phyloP scores from a whole-genome alignment of 2,329 filamentous ascomycete genomes.

The Cercospora beticola region DNA sequence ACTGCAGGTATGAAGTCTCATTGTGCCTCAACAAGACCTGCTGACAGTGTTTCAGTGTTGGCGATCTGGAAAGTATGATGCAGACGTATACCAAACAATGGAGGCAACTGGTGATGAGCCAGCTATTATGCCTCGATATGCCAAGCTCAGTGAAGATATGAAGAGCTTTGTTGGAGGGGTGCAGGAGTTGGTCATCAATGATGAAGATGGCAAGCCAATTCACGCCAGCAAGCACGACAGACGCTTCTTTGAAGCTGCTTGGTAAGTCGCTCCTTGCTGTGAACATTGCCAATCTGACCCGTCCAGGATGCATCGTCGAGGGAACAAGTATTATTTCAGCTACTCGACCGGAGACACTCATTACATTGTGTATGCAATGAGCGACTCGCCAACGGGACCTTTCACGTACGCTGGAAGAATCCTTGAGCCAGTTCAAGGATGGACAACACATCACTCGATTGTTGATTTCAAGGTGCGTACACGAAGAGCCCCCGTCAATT shows the following conservation, averaged over 20 bases:
- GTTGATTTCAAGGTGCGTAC: slow-evolving; percentile 60
- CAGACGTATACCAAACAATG: slow-evolving; percentile 29
- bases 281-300: slow-evolving; percentile 31
- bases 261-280: slow-evolving; percentile 52
- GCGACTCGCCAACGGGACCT: slow-evolving; percentile 64
- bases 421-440: slow-evolving; percentile 72
- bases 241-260: slow-evolving; percentile 78
- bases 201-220: slow-evolving; percentile 58
- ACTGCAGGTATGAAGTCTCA: slow-evolving; percentile 41
- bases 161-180: slow-evolving; percentile 57
- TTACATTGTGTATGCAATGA: slow-evolving; percentile 68
- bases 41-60: slow-evolving; percentile 60
- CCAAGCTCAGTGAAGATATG: slow-evolving; percentile 65
- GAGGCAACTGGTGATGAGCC: slow-evolving; percentile 53
- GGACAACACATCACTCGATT: slow-evolving; percentile 80
- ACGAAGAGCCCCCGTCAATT: no score
- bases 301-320: slow-evolving; percentile 63
- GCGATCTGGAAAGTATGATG: slow-evolving; percentile 60
- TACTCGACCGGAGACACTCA: slow-evolving; percentile 62
- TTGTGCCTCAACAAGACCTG: background rate
- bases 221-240: slow-evolving; percentile 67
- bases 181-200: slow-evolving; percentile 63
- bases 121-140: slow-evolving; percentile 68
- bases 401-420: slow-evolving; percentile 72
- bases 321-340: slow-evolving; percentile 32